Evolutionary conservation across 164 flowering plant species (phyloP).

Genomic region (Dillenia suffruticosa): DNA sequence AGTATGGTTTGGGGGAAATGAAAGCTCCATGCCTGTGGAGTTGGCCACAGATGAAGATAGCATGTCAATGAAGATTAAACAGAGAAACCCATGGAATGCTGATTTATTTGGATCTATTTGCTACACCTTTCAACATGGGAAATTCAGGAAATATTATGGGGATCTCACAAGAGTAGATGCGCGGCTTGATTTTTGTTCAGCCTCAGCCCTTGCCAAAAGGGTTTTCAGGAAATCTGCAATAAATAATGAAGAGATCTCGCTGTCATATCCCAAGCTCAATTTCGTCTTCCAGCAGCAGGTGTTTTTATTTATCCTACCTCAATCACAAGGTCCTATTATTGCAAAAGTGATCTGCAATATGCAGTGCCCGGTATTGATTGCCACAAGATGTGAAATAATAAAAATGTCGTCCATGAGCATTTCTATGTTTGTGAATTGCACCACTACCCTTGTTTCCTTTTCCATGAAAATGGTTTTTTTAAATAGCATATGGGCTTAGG

Average conservation of each 20-base stretch:
- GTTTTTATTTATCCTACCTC: background rate
- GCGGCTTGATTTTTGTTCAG: constrained; percentile 73
- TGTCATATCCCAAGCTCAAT: constrained; percentile 65
- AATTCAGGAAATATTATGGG: constrained; percentile 45
- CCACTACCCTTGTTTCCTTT: too few relatives aligned
- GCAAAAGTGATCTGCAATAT: too few relatives aligned
- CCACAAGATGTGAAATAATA: too few relatives aligned
- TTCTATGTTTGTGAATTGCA: too few relatives aligned
- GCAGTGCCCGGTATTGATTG: too few relatives aligned
- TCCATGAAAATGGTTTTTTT: too few relatives aligned
- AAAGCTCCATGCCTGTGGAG: constrained; percentile 16
- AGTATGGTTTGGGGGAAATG: constrained; percentile 50
- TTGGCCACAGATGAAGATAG: constrained; percentile 19
- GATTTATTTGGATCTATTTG: constrained; percentile 79
- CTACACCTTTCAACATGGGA: constrained; percentile 75
- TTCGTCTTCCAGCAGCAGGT: constrained; percentile 91
- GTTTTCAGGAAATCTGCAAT: constrained; percentile 27
- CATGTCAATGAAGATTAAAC: constrained; percentile 10
- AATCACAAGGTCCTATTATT: background rate
- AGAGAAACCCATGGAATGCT: constrained; percentile 42
- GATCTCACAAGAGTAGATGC: constrained; percentile 86
- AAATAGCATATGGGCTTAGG: too few relatives aligned
- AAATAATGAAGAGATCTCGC: constrained; percentile 21
- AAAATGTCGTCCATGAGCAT: too few relatives aligned
- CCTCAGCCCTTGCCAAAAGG: constrained; percentile 47